Conservation (phyloP, 306 rosid species). For the Phaseolus lunatus region DNA sequence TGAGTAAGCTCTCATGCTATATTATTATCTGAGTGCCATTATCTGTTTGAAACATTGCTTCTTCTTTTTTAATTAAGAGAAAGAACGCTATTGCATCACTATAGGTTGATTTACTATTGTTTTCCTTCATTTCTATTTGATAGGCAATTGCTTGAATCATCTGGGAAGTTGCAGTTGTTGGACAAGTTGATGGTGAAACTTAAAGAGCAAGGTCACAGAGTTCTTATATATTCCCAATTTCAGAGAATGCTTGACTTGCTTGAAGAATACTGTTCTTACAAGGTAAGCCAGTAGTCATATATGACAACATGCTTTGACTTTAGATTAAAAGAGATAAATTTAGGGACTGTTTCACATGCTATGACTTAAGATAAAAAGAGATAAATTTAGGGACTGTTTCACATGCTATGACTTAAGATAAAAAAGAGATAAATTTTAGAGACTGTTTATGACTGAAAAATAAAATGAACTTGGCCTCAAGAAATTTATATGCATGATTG, state of each 20-base stretch:
- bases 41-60: conserved; percentile 21
- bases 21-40: conserved; percentile 8
- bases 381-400: too few relatives aligned
- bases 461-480: not conserved
- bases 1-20: conserved; percentile 57
- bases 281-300: conserved; percentile 57
- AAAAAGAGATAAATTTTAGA: not conserved
- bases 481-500: not conserved
- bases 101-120: not conserved
- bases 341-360: too few relatives aligned
- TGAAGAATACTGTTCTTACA: conserved; percentile 88
- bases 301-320: not conserved
- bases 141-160: conserved; percentile 88
- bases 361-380: not conserved
- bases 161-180: conserved; percentile 91
- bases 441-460: not conserved
- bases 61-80: too few relatives aligned
- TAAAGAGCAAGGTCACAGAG: conserved; percentile 94
- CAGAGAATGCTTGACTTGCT: conserved; percentile 93
- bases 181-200: conserved; percentile 98
- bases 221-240: conserved; percentile 94
- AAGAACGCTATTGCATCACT: too few relatives aligned
- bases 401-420: not conserved
- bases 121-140: conserved; percentile 37
- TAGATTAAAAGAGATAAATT: too few relatives aligned